Conservation (phyloP, 2,329 filamentous ascomycete genomes). For the Colletotrichum ledebouriae region DNA sequence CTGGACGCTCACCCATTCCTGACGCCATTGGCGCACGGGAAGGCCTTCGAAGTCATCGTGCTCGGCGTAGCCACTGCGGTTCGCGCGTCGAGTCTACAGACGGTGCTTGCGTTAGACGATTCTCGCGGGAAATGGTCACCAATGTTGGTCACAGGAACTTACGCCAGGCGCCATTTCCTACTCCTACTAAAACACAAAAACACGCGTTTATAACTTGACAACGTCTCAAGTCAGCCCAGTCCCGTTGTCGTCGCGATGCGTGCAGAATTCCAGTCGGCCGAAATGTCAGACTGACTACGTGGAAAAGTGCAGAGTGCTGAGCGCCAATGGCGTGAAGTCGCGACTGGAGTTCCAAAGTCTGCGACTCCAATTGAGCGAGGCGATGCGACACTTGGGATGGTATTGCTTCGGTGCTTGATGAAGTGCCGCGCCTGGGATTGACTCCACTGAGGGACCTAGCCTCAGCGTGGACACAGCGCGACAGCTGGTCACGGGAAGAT, state of each 20-base stretch:
- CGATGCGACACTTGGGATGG: slow-evolving; percentile 4
- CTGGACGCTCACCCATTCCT: slow-evolving; percentile 76
- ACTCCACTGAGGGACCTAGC: slow-evolving; percentile 21
- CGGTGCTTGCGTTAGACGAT: slow-evolving; percentile 40
- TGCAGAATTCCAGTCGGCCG: not conserved
- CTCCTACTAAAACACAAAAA: slow-evolving; percentile 8
- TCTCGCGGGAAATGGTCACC: slow-evolving; percentile 41
- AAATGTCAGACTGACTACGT: not conserved
- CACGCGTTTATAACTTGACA: not conserved
- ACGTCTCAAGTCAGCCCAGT: no score
- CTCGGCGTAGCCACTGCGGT: slow-evolving; percentile 68
- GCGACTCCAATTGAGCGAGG: slow-evolving; percentile 19
- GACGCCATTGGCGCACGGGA: slow-evolving; percentile 91
- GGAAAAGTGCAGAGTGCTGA: not conserved
- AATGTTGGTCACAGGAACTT: slow-evolving; percentile 21
- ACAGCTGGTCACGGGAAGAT: not conserved
- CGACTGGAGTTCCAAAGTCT: not conserved
- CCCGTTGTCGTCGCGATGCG: slow-evolving; percentile 15
- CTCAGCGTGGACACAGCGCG: slow-evolving; percentile 31
- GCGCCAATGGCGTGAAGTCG: not conserved
- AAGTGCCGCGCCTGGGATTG: slow-evolving; percentile 23
- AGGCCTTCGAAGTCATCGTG: slow-evolving; percentile 78
- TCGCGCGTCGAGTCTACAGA: slow-evolving; percentile 67
- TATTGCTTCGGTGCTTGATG: slow-evolving; percentile 15
- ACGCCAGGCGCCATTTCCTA: slow-evolving; percentile 57